Evolutionary conservation across 495 filamentous ascomycete species (phyloP), one percentile per base, ranked within the genome.

Genomic region (Gamarada debralockiae): DNA sequence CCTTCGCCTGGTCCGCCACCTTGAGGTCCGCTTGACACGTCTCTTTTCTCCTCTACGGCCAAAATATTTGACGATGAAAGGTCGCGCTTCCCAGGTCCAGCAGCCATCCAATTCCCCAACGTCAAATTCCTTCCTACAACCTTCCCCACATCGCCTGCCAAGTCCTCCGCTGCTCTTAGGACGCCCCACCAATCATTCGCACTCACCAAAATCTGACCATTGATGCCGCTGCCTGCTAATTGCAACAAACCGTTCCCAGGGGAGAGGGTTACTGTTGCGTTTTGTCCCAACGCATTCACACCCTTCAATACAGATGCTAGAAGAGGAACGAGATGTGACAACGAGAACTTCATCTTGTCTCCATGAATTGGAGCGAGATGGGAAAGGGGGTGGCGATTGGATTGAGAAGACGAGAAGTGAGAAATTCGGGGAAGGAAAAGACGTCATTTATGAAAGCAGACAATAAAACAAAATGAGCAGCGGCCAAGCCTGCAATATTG

Each of bases 71-170:
- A 4, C 4, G 14, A 8, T 9, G 12, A 22, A 2, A 20, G 27
- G 10, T 27, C 18, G 17, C 47, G 20, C 14, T 50, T 50, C 9
- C 13, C 18, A 50, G 3, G 9, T 3, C 31, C 31, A 34, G n/a
- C 34, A 43, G 37, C 37, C 18, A 50, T 25, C 54, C 76, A 74
- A 24, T 73, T 74, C 52, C 73, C 73, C 33, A 83, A 61, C 14
- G 74, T 77, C 52, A 84, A 75, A 59, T 83, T 81, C 31, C 68
- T 72, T 18, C 82, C 82, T 9, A 83, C 86, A 3, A 87, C 84
- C 14, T 78, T 75, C 10, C 82, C 80, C 67, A 91, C 87, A 69
- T 91, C 87, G n/a, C 70, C 63, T 0, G 84, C 78, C 2, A 91
- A 72, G 59, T 86, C 82, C 21, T 77, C 68, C 9, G 80, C 82